These are phyloP conservation scores for Penicillium longicatenatum DNA, from an alignment of 495 filamentous ascomycete species.

Conservation along the genomic window DNA sequence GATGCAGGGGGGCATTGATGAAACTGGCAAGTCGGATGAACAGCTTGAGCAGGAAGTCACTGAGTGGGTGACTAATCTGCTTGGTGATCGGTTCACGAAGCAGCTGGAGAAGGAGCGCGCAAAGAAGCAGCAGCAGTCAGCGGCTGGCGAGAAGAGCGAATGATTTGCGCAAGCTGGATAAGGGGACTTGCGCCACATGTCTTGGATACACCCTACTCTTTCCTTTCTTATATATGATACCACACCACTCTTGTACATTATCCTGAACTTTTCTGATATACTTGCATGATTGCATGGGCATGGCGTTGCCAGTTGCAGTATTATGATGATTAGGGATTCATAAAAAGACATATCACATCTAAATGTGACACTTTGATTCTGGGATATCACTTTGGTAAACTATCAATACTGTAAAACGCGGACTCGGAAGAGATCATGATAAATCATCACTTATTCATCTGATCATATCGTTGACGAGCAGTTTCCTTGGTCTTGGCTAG, in stretches of 20 bases:
- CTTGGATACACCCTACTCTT: constrained; percentile 26
- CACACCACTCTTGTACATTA: constrained; percentile 24
- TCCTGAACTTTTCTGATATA: constrained; percentile 1
- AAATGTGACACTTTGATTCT: not conserved
- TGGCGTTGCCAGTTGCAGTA: constrained; percentile 13
- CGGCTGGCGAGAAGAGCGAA: constrained; percentile 12
- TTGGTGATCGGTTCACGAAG: constrained; percentile 56
- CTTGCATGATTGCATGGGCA: constrained; percentile 3
- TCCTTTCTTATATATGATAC: constrained; percentile 13
- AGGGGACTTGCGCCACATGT: not conserved
- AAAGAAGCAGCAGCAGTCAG: constrained; percentile 24
- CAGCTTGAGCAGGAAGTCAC: constrained; percentile 70
- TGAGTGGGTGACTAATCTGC: constrained; percentile 66
- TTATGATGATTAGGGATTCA: not conserved
- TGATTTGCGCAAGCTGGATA: not conserved
- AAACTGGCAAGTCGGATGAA: constrained; percentile 45
- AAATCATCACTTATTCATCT: constrained; percentile 40
- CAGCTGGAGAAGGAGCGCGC: constrained; percentile 36
- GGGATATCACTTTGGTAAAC: constrained; percentile 3
- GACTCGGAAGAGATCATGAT: not conserved
- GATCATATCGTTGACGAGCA: constrained; percentile 77
- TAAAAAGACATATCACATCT: not conserved
- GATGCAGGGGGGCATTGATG: constrained; percentile 43
- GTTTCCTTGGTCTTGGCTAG: constrained; percentile 75
- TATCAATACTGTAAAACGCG: not conserved